Percentiles rank a stretch among this genome's conserved stretches.
phyloP scores from a whole-genome alignment of 164 flowering plant genomes.

The Magnolia sinica region DNA sequence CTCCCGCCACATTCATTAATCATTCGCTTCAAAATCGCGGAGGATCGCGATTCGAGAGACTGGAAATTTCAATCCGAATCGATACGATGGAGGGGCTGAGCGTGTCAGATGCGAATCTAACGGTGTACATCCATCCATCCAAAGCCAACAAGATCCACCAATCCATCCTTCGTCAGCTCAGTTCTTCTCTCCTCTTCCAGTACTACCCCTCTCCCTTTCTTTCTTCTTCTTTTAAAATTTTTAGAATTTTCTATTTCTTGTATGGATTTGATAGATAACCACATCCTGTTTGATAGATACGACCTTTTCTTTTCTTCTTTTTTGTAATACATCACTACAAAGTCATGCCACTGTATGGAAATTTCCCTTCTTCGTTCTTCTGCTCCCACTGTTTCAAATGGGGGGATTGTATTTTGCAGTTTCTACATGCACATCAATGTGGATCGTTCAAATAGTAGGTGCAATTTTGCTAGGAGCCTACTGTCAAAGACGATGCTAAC shows the following conservation, averaged over 20 bases:
- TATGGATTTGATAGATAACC: no score
- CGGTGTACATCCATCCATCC: conserved; percentile 69
- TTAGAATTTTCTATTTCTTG: neutral
- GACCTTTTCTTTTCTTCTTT: neutral
- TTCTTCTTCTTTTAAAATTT: neutral
- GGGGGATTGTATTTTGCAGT: no score
- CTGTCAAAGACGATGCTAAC: no score
- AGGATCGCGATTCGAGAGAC: no score
- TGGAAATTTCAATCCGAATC: neutral
- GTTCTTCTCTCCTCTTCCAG: conserved; percentile 65
- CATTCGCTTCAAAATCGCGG: no score
- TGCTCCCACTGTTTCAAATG: neutral
- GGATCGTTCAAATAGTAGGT: no score
- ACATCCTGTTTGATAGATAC: neutral
- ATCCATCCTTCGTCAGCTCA: conserved; percentile 56
- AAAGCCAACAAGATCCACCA: conserved; percentile 40
- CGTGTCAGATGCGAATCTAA: conserved; percentile 43
- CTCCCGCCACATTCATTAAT: no score
- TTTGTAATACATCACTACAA: neutral
- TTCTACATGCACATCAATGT: no score
- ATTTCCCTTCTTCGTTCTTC: neutral
- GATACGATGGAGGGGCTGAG: conserved; percentile 66
- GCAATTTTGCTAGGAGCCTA: no score
- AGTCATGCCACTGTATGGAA: neutral
- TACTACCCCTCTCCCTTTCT: conserved; percentile 22